Base-by-base conservation (phyloP, 2,329 filamentous ascomycete genomes). In the Claviceps pusilla region DNA sequence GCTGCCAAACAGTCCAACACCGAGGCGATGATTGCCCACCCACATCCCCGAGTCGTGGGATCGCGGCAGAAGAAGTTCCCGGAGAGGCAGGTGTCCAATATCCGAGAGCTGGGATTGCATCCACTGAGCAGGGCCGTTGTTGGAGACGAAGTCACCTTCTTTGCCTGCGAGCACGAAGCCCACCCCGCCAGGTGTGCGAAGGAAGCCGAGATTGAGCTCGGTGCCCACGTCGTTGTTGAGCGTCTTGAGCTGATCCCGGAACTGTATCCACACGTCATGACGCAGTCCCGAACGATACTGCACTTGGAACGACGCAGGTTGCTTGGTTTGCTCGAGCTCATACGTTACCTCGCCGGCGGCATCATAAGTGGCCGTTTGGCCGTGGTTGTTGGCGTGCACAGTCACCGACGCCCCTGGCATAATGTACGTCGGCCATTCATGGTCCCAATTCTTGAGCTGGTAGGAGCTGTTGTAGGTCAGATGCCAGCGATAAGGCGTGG, bases 31-130 rank as follows among this genome's bases (percentile, higher is more conserved):
- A 1, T 35, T 12, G 19, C n/a, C 46, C 41, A 57, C 56, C 52
- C 58, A 64, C 60, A 66, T 57, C 52, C 65, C 67, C 0, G 61
- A 52, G 56, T 68, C 63, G 55, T 69, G 66, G 2, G 66, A 64
- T 0, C 65, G 61, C 1, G 65, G 64, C 31, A 69, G 57, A 19
- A 61, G 46, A 29, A 69, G 60, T 35, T 68, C 60, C 7, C 64
- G 60, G 2, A 69, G 63, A 2, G 62, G 56, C 9, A 61, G 35
- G 11, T 65, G 24, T 2, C 62, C 61, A 7, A 68, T 62, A 12
- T 63, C 57, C 0, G 54, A 52, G 7, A 67, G 56, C 53, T 62
- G 53, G 2, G 48, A 31, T 31, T 62, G 59, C 67, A 69, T 69
- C 67, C 66, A 69, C 42, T 48, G 54, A 5, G 54, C 41, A 2